Conservation (phyloP, 257 asterid genomes). For the Salvia hispanica region DNA sequence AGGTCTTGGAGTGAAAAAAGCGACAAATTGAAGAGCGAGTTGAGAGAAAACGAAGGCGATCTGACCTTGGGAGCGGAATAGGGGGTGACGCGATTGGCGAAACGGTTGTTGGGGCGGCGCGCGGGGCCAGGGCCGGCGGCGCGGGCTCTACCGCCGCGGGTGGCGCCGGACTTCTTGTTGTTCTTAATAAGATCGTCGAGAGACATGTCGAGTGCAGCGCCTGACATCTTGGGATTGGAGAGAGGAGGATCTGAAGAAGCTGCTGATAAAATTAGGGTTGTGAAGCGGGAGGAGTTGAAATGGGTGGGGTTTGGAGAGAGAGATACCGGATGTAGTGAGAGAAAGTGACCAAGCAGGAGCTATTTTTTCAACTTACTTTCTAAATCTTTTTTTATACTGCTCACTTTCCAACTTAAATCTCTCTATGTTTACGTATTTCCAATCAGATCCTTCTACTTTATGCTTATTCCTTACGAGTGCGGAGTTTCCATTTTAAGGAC, state of each 20-base stretch:
- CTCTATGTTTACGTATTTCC: neutral
- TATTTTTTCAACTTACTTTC: neutral
- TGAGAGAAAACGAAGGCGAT: conserved; percentile 30
- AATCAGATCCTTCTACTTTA: neutral
- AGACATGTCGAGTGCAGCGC: conserved; percentile 78
- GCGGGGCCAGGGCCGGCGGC: conserved; percentile 78
- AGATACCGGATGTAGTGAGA: neutral
- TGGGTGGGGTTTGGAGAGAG: conserved; percentile 25
- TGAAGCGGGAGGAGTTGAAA: conserved; percentile 17
- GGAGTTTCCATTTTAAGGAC: neutral
- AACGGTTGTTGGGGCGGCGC: conserved; percentile 68
- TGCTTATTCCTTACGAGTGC: neutral
- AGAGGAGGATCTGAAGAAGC: conserved; percentile 29
- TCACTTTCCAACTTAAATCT: neutral
- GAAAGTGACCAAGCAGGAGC: conserved; percentile 21
- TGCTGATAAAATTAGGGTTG: conserved; percentile 43
- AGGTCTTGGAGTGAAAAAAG: neutral
- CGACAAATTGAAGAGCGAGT: neutral
- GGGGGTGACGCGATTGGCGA: conserved; percentile 67
- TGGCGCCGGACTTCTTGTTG: conserved; percentile 59
- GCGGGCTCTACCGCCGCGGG: conserved; percentile 62
- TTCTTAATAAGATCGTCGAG: conserved; percentile 93
- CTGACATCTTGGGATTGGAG: conserved; percentile 60
- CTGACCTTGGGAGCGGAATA: conserved; percentile 69
- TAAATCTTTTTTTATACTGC: neutral